Base-by-base conservation (phyloP, 768 basidiomycete species). In the Lentinula boryana region DNA sequence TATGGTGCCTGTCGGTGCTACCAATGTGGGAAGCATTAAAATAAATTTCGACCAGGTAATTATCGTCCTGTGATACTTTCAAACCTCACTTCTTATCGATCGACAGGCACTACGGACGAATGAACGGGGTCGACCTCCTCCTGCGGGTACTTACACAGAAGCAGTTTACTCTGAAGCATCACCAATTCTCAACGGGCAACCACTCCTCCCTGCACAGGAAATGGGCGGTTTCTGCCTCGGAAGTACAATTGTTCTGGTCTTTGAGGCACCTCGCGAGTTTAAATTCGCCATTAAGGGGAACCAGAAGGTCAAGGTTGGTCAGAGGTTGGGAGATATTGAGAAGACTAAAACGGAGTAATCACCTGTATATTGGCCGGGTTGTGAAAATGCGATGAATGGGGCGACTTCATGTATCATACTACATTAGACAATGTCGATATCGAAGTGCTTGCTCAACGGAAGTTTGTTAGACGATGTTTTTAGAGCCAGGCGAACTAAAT, bases 1-100 rank as follows among this genome's bases (percentile, higher is more conserved):
- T 31, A 98, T 98, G 94, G 86, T 97, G 0, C 97, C 97, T 9
- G 96, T 99, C 32, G 97, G 97, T 2, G 97, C 97, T 2, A 98
- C 96, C 10, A 98, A 99, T 71, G 97, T 98, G 56, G 97, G 97
- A 4, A 91, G 88, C 64, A 98, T 99, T 74, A 88, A 89, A 65
- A 82, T 99, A 69, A 95, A 97, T 71, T 99, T 99, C 72, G 97
- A 99, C 72, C 80, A 88, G 70, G 90, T 88, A 58, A 51, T 58
- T 54, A 32, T 60, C 43, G 12, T n/a, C 13, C 23, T 27, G 31
- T 8, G 9, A 40, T 49, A 15, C 15, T 56, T 12, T 15, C 21
- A 12, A 48, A 48, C 2, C 8, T 49, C 31, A 38, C 52, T 48
- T 54, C 13, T n/a, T 60, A 36, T 48, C 7, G 18, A 9, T 48